Conservation (phyloP, 129 eudicot species). For the Smallanthus sonchifolius region DNA sequence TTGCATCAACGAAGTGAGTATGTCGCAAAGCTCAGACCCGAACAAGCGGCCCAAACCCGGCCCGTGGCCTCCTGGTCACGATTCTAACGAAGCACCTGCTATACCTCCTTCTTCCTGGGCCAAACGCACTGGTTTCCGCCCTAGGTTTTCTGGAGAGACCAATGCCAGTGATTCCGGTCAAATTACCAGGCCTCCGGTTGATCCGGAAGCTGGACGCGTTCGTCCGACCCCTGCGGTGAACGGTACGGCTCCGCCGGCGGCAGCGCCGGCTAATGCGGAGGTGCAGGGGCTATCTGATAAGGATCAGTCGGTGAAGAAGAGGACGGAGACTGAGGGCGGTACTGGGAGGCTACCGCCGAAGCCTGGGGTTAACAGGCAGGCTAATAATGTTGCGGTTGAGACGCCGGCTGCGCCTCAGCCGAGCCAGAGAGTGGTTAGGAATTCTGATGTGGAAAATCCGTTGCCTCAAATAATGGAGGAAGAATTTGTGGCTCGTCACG, state of each 20-base stretch:
- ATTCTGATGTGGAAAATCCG: conserved; percentile 42
- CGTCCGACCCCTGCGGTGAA: conserved; percentile 32
- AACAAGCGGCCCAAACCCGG: conserved; percentile 60
- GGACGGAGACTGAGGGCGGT: conserved; percentile 53
- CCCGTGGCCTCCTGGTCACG: conserved; percentile 64
- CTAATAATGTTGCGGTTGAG: background rate
- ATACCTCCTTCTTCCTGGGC: conserved; percentile 98
- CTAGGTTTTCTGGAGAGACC: conserved; percentile 96
- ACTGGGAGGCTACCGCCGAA: conserved; percentile 30
- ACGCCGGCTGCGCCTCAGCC: conserved; percentile 21
- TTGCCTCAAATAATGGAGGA: conserved; percentile 62
- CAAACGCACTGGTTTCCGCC: conserved; percentile 88
- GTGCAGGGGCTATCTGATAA: conserved; percentile 23
- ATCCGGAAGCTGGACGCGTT: conserved; percentile 63
- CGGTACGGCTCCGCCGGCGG: conserved; percentile 53
- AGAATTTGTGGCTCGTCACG: conserved; percentile 55
- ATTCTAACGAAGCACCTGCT: conserved; percentile 44
- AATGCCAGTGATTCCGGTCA: conserved; percentile 71
- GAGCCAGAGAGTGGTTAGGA: conserved; percentile 44
- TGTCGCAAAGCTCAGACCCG: conserved; percentile 59
- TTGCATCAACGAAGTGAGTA: background rate
- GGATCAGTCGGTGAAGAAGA: conserved; percentile 44
- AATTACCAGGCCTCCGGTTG: conserved; percentile 39
- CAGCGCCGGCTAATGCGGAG: background rate
- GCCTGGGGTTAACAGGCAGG: conserved; percentile 6